Base-by-base conservation (phyloP, 768 basidiomycete genomes). In the Russula earlei region DNA sequence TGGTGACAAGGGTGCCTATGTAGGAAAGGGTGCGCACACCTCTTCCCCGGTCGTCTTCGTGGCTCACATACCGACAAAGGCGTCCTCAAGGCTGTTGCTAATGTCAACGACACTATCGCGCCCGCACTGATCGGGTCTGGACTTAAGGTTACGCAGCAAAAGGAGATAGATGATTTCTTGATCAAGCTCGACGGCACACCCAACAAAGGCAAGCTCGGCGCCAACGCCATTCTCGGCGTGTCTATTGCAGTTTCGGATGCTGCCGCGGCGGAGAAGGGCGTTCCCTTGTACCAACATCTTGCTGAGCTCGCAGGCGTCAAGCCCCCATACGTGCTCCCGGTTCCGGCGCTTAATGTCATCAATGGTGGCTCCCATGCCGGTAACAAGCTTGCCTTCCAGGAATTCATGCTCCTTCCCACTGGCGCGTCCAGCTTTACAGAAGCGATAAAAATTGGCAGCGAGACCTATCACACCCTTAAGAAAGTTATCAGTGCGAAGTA, bases 281-380 rank as follows among this genome's bases (percentile, higher is more conserved):
- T 97, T 53, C 94, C 96, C 48, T 84, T 95, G 64, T 98, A 97
- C 81, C 83, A 89, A 70, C 92, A 97, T 79, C 82, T 98, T 63
- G 96, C 94, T 45, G 87, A 91, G 61, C 85, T 99, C 63, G 91
- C 96, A 56, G 95, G 95, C 64, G 81, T 95, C 73, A 91, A 94
- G 74, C 77, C 91, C 51, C 95, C 96, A 43, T 97, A 85, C 72
- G 79, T 91, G 58, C 85, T 98, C 66, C 96, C 96, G 59, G 75
- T 74, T 69, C 96, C 96, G 46, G 84, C 90, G 56, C 93, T 99
- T 82, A 99, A 99, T 71, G 96, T 99, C 66, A 99, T 99, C 79
- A 99, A 99, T 75, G 96, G 96, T 72, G 96, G 96, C 62, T 97
- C 95, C 61, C 96, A 99, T 70, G 96, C 96, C 56, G 96, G 96